Evolutionary conservation across 1,139 yeast species (phyloP).

Genomic region (Nakaseomyces kungkrabaensis): DNA sequence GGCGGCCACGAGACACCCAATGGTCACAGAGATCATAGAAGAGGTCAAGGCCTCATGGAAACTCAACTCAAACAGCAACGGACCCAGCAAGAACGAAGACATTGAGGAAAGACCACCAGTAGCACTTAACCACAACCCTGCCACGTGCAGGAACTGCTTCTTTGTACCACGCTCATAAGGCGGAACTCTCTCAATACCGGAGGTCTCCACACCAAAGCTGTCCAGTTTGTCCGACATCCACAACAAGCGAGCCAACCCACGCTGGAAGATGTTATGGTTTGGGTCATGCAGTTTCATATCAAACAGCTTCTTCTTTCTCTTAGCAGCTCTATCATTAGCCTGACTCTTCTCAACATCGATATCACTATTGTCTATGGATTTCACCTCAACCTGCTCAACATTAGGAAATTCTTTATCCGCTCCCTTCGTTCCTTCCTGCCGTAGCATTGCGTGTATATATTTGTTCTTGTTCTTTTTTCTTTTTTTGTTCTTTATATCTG

Average conservation of each 20-base stretch:
- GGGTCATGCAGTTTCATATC: neutral
- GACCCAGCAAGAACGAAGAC: conserved; percentile 72
- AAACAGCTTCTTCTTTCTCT: neutral
- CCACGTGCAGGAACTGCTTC: conserved; percentile 47
- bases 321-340: neutral
- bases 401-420: neutral
- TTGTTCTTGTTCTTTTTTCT: neutral
- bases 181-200: conserved; percentile 72
- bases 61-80: conserved; percentile 57
- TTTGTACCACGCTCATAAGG: conserved; percentile 57
- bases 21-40: conserved; percentile 50
- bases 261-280: neutral
- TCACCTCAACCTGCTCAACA: conserved; percentile 1
- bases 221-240: conserved; percentile 33
- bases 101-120: conserved; percentile 78
- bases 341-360: neutral
- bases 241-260: conserved; percentile 1
- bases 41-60: conserved; percentile 50
- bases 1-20: conserved; percentile 71
- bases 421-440: neutral
- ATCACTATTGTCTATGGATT: conserved; percentile 1
- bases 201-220: conserved; percentile 55
- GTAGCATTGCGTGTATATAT: neutral
- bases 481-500: neutral
- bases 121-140: conserved; percentile 76